Conservation (phyloP, 108 stramenopile genomes). For the Pseudonitzschia delicatissima region DNA sequence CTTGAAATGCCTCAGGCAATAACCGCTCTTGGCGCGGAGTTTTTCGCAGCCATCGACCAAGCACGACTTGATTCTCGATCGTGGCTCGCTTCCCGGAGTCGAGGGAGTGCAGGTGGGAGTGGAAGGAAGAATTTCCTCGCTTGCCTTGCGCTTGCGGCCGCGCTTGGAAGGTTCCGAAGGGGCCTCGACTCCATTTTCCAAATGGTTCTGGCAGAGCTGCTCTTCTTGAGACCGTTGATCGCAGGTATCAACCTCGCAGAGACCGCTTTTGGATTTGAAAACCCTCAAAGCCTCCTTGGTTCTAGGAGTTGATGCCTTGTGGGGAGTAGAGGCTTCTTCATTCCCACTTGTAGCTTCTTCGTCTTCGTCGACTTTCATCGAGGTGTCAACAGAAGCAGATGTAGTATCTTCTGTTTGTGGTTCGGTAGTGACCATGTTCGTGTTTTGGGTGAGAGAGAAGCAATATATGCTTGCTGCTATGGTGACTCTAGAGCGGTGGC, state of each 20-base stretch:
- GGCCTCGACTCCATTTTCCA: background rate
- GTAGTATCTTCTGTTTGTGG: too few relatives aligned
- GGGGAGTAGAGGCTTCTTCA: too few relatives aligned
- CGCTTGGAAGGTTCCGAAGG: background rate
- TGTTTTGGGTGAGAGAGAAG: too few relatives aligned
- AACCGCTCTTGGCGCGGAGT: background rate
- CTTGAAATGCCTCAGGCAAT: constrained; percentile 2
- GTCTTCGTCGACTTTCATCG: too few relatives aligned
- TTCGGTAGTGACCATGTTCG: too few relatives aligned
- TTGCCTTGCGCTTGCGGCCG: background rate
- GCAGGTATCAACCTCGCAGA: constrained; percentile 2
- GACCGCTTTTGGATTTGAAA: background rate
- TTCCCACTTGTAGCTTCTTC: too few relatives aligned
- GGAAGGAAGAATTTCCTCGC: background rate
- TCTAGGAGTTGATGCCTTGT: background rate
- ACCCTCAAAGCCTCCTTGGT: background rate
- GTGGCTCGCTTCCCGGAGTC: background rate
- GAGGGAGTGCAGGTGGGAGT: background rate
- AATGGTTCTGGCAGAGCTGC: background rate
- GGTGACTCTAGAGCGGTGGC: too few relatives aligned
- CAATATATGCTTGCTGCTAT: too few relatives aligned
- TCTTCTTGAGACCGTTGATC: background rate
- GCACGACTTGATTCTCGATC: background rate
- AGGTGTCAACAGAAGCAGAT: too few relatives aligned
- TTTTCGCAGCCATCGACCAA: background rate